A percentile compares a stretch with the other conserved stretches of the same genome.
Conservation (phyloP, 2,329 filamentous ascomycete genomes). For the Arthroderma sp. region DNA sequence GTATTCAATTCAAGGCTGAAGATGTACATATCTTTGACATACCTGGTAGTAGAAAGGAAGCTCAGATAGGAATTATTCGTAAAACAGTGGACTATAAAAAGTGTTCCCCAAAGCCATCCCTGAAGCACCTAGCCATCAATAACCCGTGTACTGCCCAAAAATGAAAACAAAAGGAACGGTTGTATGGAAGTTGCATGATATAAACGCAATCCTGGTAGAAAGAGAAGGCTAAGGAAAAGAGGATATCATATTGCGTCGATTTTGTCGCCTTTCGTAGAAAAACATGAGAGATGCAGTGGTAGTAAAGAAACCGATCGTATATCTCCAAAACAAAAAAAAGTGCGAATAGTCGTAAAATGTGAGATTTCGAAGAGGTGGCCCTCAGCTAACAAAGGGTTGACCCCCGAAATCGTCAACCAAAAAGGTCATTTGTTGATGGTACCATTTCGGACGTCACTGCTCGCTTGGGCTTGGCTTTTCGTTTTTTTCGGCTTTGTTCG, state of each 20-base stretch:
- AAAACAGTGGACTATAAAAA: neutral
- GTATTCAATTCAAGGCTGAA: neutral
- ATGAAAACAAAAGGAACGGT: neutral
- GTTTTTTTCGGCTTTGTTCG: neutral
- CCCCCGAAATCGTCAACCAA: conserved; percentile 9
- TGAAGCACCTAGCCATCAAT: neutral
- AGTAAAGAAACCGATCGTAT: neutral
- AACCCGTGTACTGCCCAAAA: neutral
- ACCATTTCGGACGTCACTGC: conserved; percentile 12
- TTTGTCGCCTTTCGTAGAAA: neutral
- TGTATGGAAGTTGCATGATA: neutral
- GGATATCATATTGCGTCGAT: conserved; percentile 1
- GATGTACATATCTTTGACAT: neutral
- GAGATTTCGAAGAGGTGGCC: neutral
- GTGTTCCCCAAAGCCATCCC: neutral
- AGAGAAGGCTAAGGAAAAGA: neutral
- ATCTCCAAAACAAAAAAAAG: neutral
- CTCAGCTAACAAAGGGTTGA: neutral
- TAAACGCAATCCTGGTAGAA: neutral
- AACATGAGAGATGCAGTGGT: neutral
- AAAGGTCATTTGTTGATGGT: conserved; percentile 11
- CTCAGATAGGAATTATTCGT: neutral
- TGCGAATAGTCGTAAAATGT: no score
- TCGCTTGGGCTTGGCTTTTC: conserved; percentile 8
- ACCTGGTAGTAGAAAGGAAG: no score